Evolutionary conservation across 176 grass and related monocot species (phyloP).

Genomic region (Bromus sterilis): DNA sequence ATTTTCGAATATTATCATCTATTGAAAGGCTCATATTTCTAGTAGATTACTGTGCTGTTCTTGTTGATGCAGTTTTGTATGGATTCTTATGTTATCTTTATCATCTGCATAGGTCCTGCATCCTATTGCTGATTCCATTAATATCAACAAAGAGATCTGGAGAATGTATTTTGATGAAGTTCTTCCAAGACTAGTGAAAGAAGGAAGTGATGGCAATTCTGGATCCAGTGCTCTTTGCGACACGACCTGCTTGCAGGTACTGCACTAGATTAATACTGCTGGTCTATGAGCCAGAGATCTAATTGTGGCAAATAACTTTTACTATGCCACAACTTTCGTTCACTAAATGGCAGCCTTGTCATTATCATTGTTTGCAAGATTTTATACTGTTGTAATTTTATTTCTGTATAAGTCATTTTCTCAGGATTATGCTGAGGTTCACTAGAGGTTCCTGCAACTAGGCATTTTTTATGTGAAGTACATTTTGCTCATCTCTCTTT

Average conservation of each 20-base stretch:
- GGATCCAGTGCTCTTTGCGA: conserved; percentile 91
- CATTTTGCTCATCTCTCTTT: conserved; percentile 4
- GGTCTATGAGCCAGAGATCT: neutral
- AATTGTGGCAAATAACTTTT: neutral
- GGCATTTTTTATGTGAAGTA: neutral
- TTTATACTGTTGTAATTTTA: neutral
- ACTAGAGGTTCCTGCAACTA: neutral
- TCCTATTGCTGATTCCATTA: conserved; percentile 71
- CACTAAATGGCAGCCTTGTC: neutral
- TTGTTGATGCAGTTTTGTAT: conserved; percentile 11
- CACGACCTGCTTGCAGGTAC: conserved; percentile 87
- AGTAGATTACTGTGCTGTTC: neutral
- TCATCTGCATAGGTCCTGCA: conserved; percentile 69
- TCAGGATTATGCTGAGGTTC: neutral
- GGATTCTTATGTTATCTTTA: conserved; percentile 10
- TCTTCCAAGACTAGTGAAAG: conserved; percentile 69
- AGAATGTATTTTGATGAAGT: conserved; percentile 83
- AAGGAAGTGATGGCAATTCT: conserved; percentile 84
- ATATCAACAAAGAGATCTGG: conserved; percentile 94
- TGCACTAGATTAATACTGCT: neutral
- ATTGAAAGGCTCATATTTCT: neutral
- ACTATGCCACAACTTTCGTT: neutral
- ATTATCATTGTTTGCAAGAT: neutral
- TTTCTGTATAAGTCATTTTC: neutral
- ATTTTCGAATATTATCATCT: neutral